Conservation (phyloP, 345 rosid species). For the Conringia planisiliqua region DNA sequence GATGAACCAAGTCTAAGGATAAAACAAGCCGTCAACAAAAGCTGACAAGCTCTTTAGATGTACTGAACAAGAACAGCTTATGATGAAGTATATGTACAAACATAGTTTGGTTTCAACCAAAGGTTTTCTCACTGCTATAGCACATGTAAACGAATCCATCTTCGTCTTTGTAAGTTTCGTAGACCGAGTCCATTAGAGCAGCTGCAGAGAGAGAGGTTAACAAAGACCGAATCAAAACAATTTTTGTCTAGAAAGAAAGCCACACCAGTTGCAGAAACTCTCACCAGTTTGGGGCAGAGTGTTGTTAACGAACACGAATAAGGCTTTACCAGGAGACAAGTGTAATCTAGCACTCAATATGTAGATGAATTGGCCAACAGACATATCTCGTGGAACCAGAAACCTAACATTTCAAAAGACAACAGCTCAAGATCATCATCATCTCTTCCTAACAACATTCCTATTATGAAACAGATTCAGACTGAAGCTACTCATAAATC, state of each 20-base stretch:
- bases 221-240: neutral
- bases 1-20: neutral
- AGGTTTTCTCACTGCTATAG: conserved; percentile 34
- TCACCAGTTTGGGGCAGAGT: conserved; percentile 82
- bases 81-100: neutral
- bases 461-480: neutral
- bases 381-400: conserved; percentile 87
- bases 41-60: conserved; percentile 9
- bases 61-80: conserved; percentile 3
- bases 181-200: conserved; percentile 58
- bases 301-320: conserved; percentile 75
- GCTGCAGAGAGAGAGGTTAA: conserved; percentile 41
- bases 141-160: conserved; percentile 78
- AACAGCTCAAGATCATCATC: neutral
- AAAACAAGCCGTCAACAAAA: conserved; percentile 12
- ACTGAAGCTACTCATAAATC: neutral
- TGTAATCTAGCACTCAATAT: conserved; percentile 63
- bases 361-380: conserved; percentile 84
- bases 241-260: neutral
- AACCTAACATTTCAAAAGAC: conserved; percentile 39
- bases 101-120: conserved; percentile 10
- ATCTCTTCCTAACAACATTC: neutral
- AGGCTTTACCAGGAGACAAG: conserved; percentile 64
- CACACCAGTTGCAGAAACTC: neutral
- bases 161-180: conserved; percentile 73